Conservation (phyloP, 306 rosid species). For the Canavalia ensiformis region DNA sequence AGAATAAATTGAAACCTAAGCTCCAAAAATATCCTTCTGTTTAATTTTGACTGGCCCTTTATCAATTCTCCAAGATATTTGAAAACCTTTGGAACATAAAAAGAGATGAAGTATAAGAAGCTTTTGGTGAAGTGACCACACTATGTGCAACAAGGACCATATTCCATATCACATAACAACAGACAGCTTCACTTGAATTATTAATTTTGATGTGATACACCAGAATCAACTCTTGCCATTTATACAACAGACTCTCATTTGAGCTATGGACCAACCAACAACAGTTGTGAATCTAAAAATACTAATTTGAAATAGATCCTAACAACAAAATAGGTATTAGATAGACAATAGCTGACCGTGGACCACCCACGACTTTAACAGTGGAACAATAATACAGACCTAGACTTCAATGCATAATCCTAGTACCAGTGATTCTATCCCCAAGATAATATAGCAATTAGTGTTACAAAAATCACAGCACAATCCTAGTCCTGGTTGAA, state of each 20-base stretch:
- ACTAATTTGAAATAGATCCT: constrained; percentile 6
- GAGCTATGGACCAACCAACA: neutral
- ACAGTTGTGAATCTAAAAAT: neutral
- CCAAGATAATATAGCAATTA: constrained; percentile 36
- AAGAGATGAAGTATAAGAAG: neutral
- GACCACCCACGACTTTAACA: neutral
- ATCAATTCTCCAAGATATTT: constrained; percentile 12
- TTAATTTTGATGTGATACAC: constrained; percentile 12
- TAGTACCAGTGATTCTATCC: neutral
- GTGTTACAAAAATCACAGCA: neutral
- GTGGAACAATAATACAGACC: constrained; percentile 25
- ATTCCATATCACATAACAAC: neutral
- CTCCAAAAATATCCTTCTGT: constrained; percentile 5
- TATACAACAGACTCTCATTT: neutral
- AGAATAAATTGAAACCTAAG: constrained; percentile 24
- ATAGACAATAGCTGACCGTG: neutral
- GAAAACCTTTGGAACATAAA: constrained; percentile 27
- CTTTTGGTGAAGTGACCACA: neutral
- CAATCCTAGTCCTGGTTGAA: constrained; percentile 13
- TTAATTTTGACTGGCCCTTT: neutral
- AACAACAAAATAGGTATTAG: constrained; percentile 3
- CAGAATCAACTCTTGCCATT: neutral
- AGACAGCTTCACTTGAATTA: constrained; percentile 3
- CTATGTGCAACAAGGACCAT: neutral
- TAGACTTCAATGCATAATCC: neutral